Evolutionary conservation across 2,329 filamentous ascomycete genomes (phyloP).

Genomic region (Stachybotrys chartarum): DNA sequence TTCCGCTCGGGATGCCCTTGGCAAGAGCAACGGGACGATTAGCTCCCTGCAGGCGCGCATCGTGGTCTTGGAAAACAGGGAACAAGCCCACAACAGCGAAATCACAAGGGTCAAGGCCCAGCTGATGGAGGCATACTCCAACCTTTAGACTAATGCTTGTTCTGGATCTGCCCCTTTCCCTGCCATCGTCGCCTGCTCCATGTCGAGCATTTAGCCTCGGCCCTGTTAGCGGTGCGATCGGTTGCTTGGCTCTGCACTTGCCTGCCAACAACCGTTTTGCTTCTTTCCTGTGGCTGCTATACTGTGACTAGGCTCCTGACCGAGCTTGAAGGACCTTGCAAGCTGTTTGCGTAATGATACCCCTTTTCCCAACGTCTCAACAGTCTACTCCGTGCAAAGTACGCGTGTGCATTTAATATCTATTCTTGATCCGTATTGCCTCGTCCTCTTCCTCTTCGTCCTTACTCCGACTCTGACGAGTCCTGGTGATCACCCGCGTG

Average conservation of each 20-base stretch:
- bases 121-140: background rate
- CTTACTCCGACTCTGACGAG: background rate
- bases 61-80: conserved; percentile 30
- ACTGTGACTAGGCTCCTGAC: too few relatives aligned
- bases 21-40: conserved; percentile 48
- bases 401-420: background rate
- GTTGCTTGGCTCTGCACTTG: too few relatives aligned
- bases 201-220: background rate
- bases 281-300: too few relatives aligned
- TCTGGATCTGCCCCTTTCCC: background rate
- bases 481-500: background rate
- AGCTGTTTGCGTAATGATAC: too few relatives aligned
- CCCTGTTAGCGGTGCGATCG: too few relatives aligned
- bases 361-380: too few relatives aligned
- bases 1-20: conserved; percentile 53
- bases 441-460: background rate
- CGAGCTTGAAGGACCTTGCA: too few relatives aligned
- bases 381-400: background rate
- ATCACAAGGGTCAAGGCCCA: background rate
- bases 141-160: background rate
- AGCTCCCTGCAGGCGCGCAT: conserved; percentile 28
- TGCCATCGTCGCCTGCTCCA: background rate
- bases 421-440: background rate
- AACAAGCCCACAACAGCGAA: conserved; percentile 20
- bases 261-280: too few relatives aligned